phyloP scores from a whole-genome alignment of 805 yeast genomes.

The Metschnikowia borealis region DNA sequence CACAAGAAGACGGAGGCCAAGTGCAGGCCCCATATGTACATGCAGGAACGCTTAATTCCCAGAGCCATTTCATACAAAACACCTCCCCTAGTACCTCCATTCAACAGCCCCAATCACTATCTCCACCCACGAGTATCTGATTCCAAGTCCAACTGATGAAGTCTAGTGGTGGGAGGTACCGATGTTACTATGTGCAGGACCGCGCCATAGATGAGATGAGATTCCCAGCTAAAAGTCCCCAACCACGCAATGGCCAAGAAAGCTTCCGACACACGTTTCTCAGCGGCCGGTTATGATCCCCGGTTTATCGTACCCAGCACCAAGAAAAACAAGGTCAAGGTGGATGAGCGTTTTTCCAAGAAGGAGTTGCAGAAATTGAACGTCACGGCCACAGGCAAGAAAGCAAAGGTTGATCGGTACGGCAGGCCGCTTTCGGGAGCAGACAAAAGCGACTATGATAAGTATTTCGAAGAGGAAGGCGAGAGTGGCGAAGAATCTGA shows the following conservation, averaged over 20 bases:
- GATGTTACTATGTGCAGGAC: background rate
- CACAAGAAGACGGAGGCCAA: no score
- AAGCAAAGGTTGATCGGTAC: slow-evolving; percentile 74
- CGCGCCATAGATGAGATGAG: slow-evolving; percentile 3
- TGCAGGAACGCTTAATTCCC: no score
- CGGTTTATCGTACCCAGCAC: slow-evolving; percentile 73
- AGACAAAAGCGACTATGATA: slow-evolving; percentile 41
- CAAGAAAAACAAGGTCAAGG: slow-evolving; percentile 65
- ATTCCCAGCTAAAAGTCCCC: background rate
- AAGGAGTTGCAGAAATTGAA: slow-evolving; percentile 53
- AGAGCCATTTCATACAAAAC: no score
- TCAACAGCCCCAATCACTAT: no score
- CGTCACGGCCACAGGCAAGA: slow-evolving; percentile 45
- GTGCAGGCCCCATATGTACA: no score
- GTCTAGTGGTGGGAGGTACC: background rate
- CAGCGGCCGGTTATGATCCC: slow-evolving; percentile 80
- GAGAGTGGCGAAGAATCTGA: slow-evolving; percentile 21
- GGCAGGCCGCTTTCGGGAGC: slow-evolving; percentile 63
- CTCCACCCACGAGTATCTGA: no score
- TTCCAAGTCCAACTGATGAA: no score
- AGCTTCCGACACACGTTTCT: slow-evolving; percentile 67
- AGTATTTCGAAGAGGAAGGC: slow-evolving; percentile 52
- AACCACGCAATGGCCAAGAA: slow-evolving; percentile 6
- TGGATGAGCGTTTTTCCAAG: slow-evolving; percentile 80
- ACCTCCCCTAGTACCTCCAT: no score